These are phyloP conservation scores for Inga laurina DNA, from an alignment of 306 rosid species.

Conservation along the genomic window DNA sequence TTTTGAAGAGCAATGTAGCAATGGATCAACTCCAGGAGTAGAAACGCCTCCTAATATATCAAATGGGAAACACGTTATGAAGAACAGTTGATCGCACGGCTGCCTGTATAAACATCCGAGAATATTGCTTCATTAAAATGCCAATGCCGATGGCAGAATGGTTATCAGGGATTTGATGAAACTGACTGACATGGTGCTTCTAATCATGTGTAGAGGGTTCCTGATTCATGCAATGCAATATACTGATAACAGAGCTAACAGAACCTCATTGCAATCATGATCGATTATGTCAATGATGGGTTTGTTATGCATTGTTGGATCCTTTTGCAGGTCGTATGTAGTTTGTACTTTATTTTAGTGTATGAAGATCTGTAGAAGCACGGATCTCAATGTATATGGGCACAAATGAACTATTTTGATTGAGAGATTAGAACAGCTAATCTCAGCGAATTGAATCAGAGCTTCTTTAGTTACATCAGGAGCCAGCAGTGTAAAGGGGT, in stretches of 20 bases:
- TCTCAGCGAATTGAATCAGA: background rate
- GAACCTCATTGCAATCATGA: background rate
- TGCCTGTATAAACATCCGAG: conserved; percentile 23
- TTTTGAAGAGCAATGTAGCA: conserved; percentile 41
- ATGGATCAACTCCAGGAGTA: conserved; percentile 40
- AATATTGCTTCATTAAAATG: conserved; percentile 8
- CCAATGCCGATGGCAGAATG: background rate
- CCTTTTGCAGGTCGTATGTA: background rate
- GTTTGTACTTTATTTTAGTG: background rate
- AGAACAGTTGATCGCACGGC: conserved; percentile 19
- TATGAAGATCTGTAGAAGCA: background rate
- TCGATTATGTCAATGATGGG: background rate
- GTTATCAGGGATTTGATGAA: background rate
- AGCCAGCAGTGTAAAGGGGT: background rate
- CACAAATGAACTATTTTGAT: background rate
- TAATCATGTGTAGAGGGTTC: conserved; percentile 14
- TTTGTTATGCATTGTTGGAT: conserved; percentile 4
- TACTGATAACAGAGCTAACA: background rate
- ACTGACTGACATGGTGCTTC: conserved; percentile 16
- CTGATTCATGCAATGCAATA: conserved; percentile 8
- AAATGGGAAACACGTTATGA: conserved; percentile 40
- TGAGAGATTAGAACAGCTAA: background rate
- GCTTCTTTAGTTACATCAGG: background rate
- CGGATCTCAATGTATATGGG: background rate
- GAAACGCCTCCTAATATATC: conserved; percentile 35